phyloP scores from a whole-genome alignment of 1,139 yeast species.

The Taiozyma sp. region DNA sequence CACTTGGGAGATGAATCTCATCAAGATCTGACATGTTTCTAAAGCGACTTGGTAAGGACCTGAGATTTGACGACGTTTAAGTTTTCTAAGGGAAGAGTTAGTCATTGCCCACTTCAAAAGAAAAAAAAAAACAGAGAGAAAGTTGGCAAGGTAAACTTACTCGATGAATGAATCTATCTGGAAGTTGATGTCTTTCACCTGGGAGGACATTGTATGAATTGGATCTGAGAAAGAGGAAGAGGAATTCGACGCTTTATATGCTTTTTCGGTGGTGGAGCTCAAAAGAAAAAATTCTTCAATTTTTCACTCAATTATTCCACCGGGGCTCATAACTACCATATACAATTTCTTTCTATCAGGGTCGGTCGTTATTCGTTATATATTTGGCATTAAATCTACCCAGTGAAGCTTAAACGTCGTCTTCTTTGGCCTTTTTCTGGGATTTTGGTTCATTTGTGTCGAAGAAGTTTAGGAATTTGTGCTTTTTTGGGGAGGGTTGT shows the following conservation, averaged over 20 bases:
- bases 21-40: constrained; percentile 80
- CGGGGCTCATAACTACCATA: neutral
- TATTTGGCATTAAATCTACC: neutral
- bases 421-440: neutral
- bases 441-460: constrained; percentile 3
- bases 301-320: neutral
- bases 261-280: neutral
- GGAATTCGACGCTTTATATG: neutral
- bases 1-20: constrained; percentile 86
- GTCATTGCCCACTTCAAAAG: neutral
- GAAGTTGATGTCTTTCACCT: constrained; percentile 21
- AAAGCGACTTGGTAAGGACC: constrained; percentile 69
- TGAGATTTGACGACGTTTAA: constrained; percentile 68
- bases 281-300: neutral
- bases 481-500: neutral
- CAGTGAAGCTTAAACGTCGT: neutral
- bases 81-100: constrained; percentile 24
- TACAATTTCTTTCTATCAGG: neutral
- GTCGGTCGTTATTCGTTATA: neutral
- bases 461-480: constrained; percentile 13
- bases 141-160: constrained; percentile 13
- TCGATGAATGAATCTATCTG: constrained; percentile 28
- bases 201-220: constrained; percentile 11
- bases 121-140: neutral
- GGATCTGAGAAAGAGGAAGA: neutral